Conservation (phyloP, 202 grass and related monocot genomes). For the Bolboschoenoplectus hybrid region DNA sequence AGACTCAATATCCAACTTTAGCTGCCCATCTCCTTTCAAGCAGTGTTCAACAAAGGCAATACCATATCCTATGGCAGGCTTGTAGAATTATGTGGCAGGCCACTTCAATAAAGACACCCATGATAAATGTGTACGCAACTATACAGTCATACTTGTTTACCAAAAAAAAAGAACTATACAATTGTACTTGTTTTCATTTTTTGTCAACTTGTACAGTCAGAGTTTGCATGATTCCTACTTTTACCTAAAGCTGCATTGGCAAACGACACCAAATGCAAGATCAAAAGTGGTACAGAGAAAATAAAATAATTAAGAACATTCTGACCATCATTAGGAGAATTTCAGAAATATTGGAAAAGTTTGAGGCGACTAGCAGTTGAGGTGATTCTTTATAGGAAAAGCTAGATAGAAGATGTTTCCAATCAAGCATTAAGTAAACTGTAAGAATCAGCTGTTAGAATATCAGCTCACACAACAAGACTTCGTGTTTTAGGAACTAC, state of each 20-base stretch:
- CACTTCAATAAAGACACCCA: neutral
- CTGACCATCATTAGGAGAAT: neutral
- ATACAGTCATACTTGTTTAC: conserved; percentile 13
- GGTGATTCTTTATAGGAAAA: neutral
- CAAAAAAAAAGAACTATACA: neutral
- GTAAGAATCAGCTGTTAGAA: conserved; percentile 6
- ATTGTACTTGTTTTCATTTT: neutral
- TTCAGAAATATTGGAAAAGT: neutral
- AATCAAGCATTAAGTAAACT: conserved; percentile 7
- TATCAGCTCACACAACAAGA: neutral
- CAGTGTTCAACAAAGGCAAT: conserved; percentile 28
- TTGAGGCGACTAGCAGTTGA: neutral
- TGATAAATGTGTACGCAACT: conserved; percentile 13
- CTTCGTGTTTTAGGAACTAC: neutral
- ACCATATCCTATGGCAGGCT: neutral
- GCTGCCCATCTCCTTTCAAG: conserved; percentile 29
- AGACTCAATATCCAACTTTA: conserved; percentile 27
- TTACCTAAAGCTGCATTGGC: neutral
- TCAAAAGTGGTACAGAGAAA: neutral
- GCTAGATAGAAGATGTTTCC: neutral
- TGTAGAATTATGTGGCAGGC: neutral
- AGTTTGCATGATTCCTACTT: conserved; percentile 8
- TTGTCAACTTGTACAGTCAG: neutral
- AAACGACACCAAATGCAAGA: conserved; percentile 18
- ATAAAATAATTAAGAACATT: neutral